These are phyloP conservation scores for Mallotus nudiflorus DNA, from an alignment of 345 rosid genomes.

Conservation along the genomic window DNA sequence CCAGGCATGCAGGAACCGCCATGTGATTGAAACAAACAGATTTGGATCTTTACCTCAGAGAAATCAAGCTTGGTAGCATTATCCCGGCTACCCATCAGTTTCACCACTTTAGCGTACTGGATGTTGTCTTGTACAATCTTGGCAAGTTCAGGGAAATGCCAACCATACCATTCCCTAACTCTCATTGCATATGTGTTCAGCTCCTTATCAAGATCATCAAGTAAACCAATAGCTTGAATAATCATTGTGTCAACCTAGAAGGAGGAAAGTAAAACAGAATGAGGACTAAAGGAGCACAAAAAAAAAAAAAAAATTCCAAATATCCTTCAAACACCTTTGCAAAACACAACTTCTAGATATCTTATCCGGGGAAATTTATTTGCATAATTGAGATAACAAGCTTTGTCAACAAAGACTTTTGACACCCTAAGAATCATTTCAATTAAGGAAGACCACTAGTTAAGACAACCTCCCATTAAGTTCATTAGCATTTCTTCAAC, in stretches of 20 bases:
- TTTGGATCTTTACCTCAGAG: constrained; percentile 50
- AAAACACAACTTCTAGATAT: background rate
- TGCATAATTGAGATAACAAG: background rate
- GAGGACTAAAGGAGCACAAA: background rate
- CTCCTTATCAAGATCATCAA: constrained; percentile 96
- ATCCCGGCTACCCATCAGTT: constrained; percentile 75
- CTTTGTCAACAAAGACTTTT: background rate
- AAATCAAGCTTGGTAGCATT: constrained; percentile 87
- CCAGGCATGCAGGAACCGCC: background rate
- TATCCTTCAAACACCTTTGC: background rate
- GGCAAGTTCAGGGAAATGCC: constrained; percentile 99
- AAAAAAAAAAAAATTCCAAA: too few relatives aligned
- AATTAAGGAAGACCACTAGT: background rate
- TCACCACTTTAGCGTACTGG: constrained; percentile 75
- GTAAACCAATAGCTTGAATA: constrained; percentile 91
- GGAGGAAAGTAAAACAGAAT: background rate
- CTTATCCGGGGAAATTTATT: background rate
- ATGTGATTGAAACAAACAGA: background rate
- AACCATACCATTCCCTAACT: constrained; percentile 90
- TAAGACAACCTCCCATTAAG: background rate
- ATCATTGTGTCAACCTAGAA: constrained; percentile 94
- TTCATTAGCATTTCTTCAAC: background rate
- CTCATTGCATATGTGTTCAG: constrained; percentile 93
- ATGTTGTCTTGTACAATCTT: constrained; percentile 85
- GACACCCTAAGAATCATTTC: background rate